Conservation (phyloP, 106 monocot genomes). For the Gastrodia elata region DNA sequence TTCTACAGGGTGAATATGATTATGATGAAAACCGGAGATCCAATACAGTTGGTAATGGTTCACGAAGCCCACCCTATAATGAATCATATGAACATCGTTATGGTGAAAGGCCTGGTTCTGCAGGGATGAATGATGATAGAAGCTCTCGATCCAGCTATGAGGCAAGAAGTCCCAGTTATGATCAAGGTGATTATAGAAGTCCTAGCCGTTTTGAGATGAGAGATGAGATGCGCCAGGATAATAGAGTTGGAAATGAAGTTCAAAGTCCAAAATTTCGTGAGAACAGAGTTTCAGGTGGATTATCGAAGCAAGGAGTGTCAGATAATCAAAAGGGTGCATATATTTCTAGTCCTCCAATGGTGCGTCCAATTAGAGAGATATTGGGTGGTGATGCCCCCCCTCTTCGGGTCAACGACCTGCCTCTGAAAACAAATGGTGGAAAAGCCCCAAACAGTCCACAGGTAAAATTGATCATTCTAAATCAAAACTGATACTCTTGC, state of each 20-base stretch:
- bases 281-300: constrained; percentile 30
- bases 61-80: constrained; percentile 60
- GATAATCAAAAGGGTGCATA: constrained; percentile 29
- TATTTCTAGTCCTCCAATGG: constrained; percentile 32
- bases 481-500: background rate
- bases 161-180: constrained; percentile 69
- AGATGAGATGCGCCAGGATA: constrained; percentile 58
- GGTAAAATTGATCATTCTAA: constrained; percentile 20
- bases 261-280: constrained; percentile 44
- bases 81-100: constrained; percentile 17
- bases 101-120: constrained; percentile 27
- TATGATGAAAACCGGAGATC: constrained; percentile 42
- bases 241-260: constrained; percentile 39
- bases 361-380: constrained; percentile 82
- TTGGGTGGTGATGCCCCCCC: constrained; percentile 60
- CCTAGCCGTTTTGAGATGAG: constrained; percentile 51
- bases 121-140: constrained; percentile 38
- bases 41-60: constrained; percentile 34
- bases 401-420: constrained; percentile 54
- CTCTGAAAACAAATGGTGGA: constrained; percentile 38
- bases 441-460: constrained; percentile 29
- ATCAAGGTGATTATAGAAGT: constrained; percentile 51
- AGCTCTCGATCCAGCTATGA: constrained; percentile 37
- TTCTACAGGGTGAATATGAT: constrained; percentile 6
- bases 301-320: constrained; percentile 35